phyloP scores from a whole-genome alignment of 805 yeast genomes.

The Ogataea populi-albae region DNA sequence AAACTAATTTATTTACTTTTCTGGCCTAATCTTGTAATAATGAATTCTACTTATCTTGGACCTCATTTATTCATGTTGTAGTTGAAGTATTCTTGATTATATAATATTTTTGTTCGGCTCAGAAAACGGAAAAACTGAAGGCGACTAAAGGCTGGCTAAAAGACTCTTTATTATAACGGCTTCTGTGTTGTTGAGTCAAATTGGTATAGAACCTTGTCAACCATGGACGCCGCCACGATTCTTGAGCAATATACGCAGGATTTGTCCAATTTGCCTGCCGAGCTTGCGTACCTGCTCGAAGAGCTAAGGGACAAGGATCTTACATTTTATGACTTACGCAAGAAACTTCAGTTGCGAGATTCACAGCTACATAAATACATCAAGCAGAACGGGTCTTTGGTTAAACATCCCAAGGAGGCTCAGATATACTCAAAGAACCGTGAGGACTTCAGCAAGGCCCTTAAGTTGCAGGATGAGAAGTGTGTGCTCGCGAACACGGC shows the following conservation, averaged over 20 bases:
- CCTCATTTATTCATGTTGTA: too few species aligned
- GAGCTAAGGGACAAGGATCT: constrained; percentile 73
- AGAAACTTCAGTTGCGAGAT: constrained; percentile 68
- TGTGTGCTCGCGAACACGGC: constrained; percentile 80
- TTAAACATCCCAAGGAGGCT: constrained; percentile 79
- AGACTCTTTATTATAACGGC: too few species aligned
- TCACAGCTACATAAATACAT: constrained; percentile 79
- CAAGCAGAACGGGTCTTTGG: constrained; percentile 75
- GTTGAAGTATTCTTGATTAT: too few species aligned
- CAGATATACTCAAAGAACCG: constrained; percentile 61
- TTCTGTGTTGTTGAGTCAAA: too few species aligned
- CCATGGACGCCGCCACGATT: constrained; percentile 88
- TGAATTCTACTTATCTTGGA: too few species aligned
- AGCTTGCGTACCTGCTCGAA: constrained; percentile 72
- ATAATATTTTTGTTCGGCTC: too few species aligned
- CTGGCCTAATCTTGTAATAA: too few species aligned
- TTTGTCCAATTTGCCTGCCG: constrained; percentile 82
- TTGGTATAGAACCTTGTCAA: constrained; percentile 1
- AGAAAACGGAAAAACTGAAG: too few species aligned
- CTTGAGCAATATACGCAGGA: constrained; percentile 62
- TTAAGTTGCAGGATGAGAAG: constrained; percentile 72
- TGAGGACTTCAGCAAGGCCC: constrained; percentile 61
- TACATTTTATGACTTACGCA: constrained; percentile 61
- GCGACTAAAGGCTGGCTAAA: constrained; percentile 18
- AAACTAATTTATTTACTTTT: constrained; percentile 8